phyloP scores from a whole-genome alignment of 306 rosid species.

The Coriaria nepalensis region DNA sequence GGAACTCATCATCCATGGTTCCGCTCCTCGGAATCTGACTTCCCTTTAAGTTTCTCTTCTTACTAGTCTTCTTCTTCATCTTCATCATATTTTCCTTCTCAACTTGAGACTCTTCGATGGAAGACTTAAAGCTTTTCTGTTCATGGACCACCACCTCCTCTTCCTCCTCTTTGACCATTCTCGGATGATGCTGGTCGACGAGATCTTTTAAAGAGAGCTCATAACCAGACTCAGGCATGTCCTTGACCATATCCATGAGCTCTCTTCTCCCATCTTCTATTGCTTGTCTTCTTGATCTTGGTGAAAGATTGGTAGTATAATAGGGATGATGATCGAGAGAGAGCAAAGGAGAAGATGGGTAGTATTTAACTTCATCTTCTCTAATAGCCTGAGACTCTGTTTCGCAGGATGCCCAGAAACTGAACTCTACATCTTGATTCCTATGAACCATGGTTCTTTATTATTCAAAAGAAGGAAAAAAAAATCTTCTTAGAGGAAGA shows the following conservation, averaged over 20 bases:
- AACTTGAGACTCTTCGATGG: constrained; percentile 7
- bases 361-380: not conserved
- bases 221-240: constrained; percentile 42
- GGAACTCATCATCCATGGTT: constrained; percentile 54
- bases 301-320: constrained; percentile 9
- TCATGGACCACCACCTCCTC: constrained; percentile 12
- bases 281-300: constrained; percentile 20
- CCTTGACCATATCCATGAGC: constrained; percentile 39
- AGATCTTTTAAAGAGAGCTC: constrained; percentile 67
- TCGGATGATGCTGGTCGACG: constrained; percentile 25
- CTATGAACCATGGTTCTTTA: constrained; percentile 22
- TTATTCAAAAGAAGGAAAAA: too few relatives aligned
- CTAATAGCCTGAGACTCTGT: constrained; percentile 9
- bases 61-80: constrained; percentile 13
- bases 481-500: too few relatives aligned
- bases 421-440: constrained; percentile 31
- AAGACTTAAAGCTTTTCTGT: constrained; percentile 2
- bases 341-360: constrained; percentile 21
- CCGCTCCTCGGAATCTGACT: constrained; percentile 28
- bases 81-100: too few relatives aligned
- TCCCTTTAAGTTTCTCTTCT: constrained; percentile 12
- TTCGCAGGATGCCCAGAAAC: constrained; percentile 31
- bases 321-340: constrained; percentile 13
- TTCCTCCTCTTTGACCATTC: constrained; percentile 11
- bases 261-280: constrained; percentile 38